Base-by-base conservation (phyloP, 1,284 basidiomycete genomes). In the Calocybe gambosa region DNA sequence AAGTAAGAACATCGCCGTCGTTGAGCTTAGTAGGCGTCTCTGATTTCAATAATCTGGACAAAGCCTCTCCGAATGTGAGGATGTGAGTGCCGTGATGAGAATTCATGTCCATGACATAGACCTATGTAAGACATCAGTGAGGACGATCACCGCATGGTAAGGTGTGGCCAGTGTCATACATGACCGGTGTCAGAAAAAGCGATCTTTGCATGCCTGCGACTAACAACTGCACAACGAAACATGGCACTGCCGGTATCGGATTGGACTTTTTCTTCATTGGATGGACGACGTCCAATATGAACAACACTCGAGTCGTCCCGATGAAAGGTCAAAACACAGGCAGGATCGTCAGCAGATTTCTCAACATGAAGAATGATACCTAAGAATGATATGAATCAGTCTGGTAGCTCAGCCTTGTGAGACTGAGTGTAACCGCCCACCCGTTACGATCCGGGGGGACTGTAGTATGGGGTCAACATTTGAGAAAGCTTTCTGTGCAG, bases 21-120 rank as follows among this genome's bases (percentile, higher is more conserved):
- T 67, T 58, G 29, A 88, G 73, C 15, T 66, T 58, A 23, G 66
- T 69, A 10, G 75, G 70, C 0, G 64, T 65, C 50, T 80, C 73
- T 15, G 77, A 66, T 35, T 63, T 59, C 19, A 83, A 60, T 45
- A 59, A 63, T 50, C 58, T 73, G 8, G 73, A 69, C 13, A 67
- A 55, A 7, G 62, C 54, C 41, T 78, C 74, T 33, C 67, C 67
- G n/a, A 67, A 60, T 50, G 73, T 74, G 49, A 71, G 68, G 39
- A 83, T 59, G 53, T 80, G 71, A 1, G 80, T 83, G 1, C 80
- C 81, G 58, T 84, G 80, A 56, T 82, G 80, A 2, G 80, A 82
- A 36, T 67, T 61, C 31, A 77, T 60, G 66, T 84, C 80, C 49
- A 73, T 73, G 56, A 84, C 60, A 54, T 76, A 79, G 2, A 71